These are phyloP conservation scores for Flaveria bidentis DNA, from an alignment of 129 eudicot species.

Conservation along the genomic window DNA sequence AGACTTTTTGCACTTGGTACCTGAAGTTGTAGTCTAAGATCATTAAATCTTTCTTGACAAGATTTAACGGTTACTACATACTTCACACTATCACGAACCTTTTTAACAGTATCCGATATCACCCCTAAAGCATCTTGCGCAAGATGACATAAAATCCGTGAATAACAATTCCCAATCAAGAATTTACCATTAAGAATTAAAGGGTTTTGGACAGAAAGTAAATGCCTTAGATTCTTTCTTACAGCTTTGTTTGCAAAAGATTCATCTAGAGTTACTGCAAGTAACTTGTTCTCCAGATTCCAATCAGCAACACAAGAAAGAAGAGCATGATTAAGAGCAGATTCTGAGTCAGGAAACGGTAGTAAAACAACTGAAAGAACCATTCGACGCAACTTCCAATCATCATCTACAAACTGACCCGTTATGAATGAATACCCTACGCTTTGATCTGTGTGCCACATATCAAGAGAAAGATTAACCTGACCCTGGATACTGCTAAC, in stretches of 20 bases:
- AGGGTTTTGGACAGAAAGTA: constrained; percentile 52
- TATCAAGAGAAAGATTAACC: constrained; percentile 66
- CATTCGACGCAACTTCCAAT: constrained; percentile 72
- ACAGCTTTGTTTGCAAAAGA: constrained; percentile 53
- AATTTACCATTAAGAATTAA: constrained; percentile 57
- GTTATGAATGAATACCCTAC: constrained; percentile 55
- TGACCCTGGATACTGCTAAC: constrained; percentile 56
- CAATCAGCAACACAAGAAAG: constrained; percentile 63
- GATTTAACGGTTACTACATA: constrained; percentile 48
- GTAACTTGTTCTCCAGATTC: constrained; percentile 58
- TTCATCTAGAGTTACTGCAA: constrained; percentile 66
- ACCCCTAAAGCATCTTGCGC: constrained; percentile 59
- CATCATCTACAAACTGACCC: constrained; percentile 71
- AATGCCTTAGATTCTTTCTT: constrained; percentile 47
- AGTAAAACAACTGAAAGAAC: constrained; percentile 56
- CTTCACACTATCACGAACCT: constrained; percentile 78
- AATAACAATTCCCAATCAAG: constrained; percentile 63
- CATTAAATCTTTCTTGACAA: constrained; percentile 49
- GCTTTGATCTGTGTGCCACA: constrained; percentile 69
- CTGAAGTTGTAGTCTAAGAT: constrained; percentile 63
- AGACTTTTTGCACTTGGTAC: constrained; percentile 66
- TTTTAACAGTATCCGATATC: constrained; percentile 43
- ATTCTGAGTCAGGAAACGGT: constrained; percentile 71
- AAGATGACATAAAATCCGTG: constrained; percentile 54
- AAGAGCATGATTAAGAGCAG: constrained; percentile 62